phyloP scores from a whole-genome alignment of 2,329 filamentous ascomycete species.

The Colletotrichum orbiculare region DNA sequence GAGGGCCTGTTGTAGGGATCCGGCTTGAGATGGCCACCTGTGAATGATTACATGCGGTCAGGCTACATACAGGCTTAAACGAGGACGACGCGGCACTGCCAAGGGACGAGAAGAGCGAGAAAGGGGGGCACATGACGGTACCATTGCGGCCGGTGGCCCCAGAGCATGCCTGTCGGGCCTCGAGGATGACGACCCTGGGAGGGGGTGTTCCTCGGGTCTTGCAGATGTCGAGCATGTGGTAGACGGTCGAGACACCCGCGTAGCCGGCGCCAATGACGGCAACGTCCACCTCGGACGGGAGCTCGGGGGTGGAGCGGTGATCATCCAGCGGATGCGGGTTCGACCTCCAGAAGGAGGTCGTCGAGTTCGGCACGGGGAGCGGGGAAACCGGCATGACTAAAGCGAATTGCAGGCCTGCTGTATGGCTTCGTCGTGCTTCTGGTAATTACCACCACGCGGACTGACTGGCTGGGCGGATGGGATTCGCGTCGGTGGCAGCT shows the following conservation, averaged over 20 bases:
- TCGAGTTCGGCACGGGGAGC: slow-evolving; percentile 35
- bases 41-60: slow-evolving; percentile 42
- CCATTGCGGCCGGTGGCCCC: slow-evolving; percentile 67
- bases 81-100: slow-evolving; percentile 52
- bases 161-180: slow-evolving; percentile 60
- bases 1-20: slow-evolving; percentile 65
- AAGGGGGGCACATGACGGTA: slow-evolving; percentile 35
- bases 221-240: slow-evolving; percentile 40
- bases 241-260: slow-evolving; percentile 36
- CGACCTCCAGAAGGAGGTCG: slow-evolving; percentile 37
- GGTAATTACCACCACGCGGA: no score
- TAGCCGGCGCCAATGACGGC: slow-evolving; percentile 38
- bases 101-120: no score
- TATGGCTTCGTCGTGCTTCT: no score
- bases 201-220: slow-evolving; percentile 42
- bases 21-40: slow-evolving; percentile 61
- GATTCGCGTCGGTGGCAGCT: no score
- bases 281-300: slow-evolving; percentile 33
- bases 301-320: slow-evolving; percentile 35
- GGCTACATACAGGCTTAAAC: slow-evolving; percentile 53
- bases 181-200: slow-evolving; percentile 55
- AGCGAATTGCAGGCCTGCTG: no score
- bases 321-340: slow-evolving; percentile 36
- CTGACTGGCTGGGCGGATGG: no score
- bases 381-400: slow-evolving; percentile 23